Conservation (phyloP, 768 basidiomycete species). For the Suillus variegatus region DNA sequence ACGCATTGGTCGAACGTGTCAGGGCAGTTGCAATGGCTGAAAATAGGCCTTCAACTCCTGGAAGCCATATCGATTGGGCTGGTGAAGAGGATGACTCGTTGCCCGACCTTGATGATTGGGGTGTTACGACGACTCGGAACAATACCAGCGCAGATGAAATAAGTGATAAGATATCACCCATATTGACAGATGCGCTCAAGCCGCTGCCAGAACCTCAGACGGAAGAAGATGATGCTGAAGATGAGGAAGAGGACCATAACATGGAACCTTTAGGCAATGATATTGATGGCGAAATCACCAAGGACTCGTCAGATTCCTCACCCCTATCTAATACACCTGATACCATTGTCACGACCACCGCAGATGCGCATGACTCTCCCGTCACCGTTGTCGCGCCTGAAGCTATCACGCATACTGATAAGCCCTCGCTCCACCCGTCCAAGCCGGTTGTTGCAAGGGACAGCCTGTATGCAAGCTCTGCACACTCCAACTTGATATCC, state of each 20-base stretch:
- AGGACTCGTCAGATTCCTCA: constrained; percentile 11
- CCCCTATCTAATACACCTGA: constrained; percentile 11
- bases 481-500: constrained; percentile 15
- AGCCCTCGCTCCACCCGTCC: constrained; percentile 41
- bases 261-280: constrained; percentile 21
- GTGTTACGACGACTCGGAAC: constrained; percentile 46
- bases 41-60: constrained; percentile 66
- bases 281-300: constrained; percentile 6
- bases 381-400: constrained; percentile 12
- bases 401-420: constrained; percentile 16
- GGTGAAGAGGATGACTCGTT: constrained; percentile 81
- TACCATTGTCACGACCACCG: constrained; percentile 3
- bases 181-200: constrained; percentile 62
- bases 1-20: constrained; percentile 77
- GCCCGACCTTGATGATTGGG: constrained; percentile 88
- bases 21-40: constrained; percentile 72
- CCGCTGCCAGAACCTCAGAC: constrained; percentile 53
- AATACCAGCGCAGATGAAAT: constrained; percentile 28
- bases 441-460: constrained; percentile 40
- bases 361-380: constrained; percentile 17
- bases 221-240: constrained; percentile 19
- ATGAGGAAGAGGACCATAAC: constrained; percentile 20
- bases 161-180: constrained; percentile 60
- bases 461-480: constrained; percentile 15
- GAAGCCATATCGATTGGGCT: constrained; percentile 88